Conservation (phyloP, 202 grass and related monocot genomes). For the Tripidium arundinaceum region DNA sequence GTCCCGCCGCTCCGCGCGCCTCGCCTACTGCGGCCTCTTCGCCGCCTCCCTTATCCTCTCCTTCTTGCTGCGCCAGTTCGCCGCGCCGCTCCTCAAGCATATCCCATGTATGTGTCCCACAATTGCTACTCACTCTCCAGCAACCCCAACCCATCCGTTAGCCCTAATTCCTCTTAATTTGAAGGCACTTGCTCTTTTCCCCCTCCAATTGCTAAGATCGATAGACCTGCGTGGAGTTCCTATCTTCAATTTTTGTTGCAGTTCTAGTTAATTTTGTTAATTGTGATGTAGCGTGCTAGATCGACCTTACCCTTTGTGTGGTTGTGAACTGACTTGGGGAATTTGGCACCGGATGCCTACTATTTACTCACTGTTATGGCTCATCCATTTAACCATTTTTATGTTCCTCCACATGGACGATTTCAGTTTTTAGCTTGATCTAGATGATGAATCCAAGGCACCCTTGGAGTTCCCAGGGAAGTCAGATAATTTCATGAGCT, state of each 20-base stretch:
- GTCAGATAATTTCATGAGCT: background rate
- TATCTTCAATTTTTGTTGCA: background rate
- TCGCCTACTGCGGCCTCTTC: constrained; percentile 89
- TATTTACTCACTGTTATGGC: background rate
- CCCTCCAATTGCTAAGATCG: background rate
- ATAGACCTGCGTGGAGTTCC: background rate
- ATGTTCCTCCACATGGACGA: background rate
- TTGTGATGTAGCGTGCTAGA: background rate
- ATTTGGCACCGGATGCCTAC: background rate
- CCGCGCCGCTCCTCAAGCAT: constrained; percentile 73
- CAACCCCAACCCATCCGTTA: background rate
- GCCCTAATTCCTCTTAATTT: background rate
- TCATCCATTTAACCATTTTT: constrained; percentile 6
- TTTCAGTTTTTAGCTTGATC: background rate
- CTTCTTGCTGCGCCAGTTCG: constrained; percentile 87
- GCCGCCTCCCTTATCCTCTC: constrained; percentile 83
- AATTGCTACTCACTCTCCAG: background rate
- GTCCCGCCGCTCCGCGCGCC: constrained; percentile 75
- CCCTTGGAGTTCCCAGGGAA: background rate
- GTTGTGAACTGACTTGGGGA: background rate
- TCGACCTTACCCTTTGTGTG: background rate
- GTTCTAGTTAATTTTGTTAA: background rate
- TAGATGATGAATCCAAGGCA: no score
- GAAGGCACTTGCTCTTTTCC: background rate
- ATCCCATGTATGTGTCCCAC: constrained; percentile 56